These are phyloP conservation scores for Carpinus fangiana DNA, from an alignment of 306 rosid species.

Conservation along the genomic window DNA sequence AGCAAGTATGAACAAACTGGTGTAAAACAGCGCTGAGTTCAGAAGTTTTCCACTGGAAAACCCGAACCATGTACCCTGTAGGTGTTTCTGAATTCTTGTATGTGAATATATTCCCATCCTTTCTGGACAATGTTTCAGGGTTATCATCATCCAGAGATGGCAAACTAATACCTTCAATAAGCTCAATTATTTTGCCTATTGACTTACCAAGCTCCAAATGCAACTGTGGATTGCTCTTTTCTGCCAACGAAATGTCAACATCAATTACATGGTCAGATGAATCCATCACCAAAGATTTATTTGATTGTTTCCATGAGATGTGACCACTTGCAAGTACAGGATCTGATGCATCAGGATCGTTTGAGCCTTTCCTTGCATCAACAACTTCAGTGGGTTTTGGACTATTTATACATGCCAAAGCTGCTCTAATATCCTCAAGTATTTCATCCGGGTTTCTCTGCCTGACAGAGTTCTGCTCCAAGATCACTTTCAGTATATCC, in stretches of 20 bases:
- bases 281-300: slow-evolving; percentile 26
- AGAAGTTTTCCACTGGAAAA: slow-evolving; percentile 87
- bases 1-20: slow-evolving; percentile 64
- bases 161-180: slow-evolving; percentile 70
- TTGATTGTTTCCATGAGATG: slow-evolving; percentile 34
- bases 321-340: slow-evolving; percentile 26
- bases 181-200: slow-evolving; percentile 71
- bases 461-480: slow-evolving; percentile 48
- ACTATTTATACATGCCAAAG: slow-evolving; percentile 37
- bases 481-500: slow-evolving; percentile 48
- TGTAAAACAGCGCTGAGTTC: slow-evolving; percentile 60
- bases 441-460: slow-evolving; percentile 47
- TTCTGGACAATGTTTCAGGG: slow-evolving; percentile 36
- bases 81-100: slow-evolving; percentile 49
- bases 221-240: slow-evolving; percentile 34
- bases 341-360: slow-evolving; percentile 32
- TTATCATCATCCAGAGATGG: slow-evolving; percentile 48
- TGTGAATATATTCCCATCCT: slow-evolving; percentile 31
- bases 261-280: slow-evolving; percentile 30
- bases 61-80: slow-evolving; percentile 69
- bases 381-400: slow-evolving; percentile 25
- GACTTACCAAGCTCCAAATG: slow-evolving; percentile 49
- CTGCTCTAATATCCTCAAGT: slow-evolving; percentile 52
- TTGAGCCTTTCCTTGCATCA: slow-evolving; percentile 30
- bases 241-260: slow-evolving; percentile 24